Evolutionary conservation across 495 filamentous ascomycete species (phyloP).

Genomic region (Podospora conica): DNA sequence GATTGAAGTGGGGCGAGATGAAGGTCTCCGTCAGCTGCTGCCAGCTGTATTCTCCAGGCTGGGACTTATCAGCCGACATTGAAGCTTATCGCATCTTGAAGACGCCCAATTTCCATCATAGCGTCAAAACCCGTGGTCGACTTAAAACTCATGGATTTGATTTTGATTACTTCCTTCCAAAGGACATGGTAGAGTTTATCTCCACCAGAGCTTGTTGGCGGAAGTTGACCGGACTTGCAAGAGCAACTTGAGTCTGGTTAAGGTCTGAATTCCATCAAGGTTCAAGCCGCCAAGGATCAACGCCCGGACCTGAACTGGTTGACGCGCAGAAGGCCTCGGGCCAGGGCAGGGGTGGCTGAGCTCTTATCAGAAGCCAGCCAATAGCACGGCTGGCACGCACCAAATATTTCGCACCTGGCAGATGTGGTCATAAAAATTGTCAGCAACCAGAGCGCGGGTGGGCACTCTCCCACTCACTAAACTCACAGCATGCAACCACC

Average conservation of each 20-base stretch:
- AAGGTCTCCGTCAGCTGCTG: neutral
- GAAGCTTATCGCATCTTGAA: neutral
- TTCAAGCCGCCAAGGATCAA: neutral
- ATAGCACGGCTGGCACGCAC: neutral
- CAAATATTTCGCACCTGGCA: neutral
- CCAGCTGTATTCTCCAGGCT: neutral
- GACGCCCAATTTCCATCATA: no score
- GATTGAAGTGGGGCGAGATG: neutral
- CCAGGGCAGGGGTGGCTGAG: neutral
- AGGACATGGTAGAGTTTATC: neutral
- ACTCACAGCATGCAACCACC: neutral
- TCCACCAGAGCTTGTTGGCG: no score
- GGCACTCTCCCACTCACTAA: no score
- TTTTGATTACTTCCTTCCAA: no score
- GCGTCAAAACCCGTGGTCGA: no score
- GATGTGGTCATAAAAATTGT: neutral
- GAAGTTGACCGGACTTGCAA: neutral
- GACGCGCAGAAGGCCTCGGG: neutral
- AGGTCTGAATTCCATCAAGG: neutral
- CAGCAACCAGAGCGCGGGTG: neutral
- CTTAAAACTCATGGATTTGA: neutral
- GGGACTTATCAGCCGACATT: neutral
- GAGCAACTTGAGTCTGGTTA: neutral
- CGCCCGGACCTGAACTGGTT: neutral
- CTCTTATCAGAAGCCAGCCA: constrained; percentile 1